Base-by-base conservation (phyloP, 1,139 yeast genomes). In the Taphrina populina region DNA sequence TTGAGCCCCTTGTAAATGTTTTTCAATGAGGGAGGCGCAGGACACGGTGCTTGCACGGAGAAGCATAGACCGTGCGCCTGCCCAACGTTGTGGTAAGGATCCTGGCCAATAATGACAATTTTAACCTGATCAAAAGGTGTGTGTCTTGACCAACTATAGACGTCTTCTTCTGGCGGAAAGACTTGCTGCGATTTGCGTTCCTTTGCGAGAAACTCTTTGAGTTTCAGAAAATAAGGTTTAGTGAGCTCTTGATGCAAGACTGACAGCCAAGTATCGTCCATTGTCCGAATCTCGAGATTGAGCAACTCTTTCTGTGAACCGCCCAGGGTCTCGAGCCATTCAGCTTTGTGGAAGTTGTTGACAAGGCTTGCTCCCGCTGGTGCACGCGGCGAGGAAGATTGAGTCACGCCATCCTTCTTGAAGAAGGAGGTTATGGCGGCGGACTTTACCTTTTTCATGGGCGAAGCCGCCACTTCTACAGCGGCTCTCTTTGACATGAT, bases 31-130 rank as follows among this genome's bases (percentile, higher is more conserved):
- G 99, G 98, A 1, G 99, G 99, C 0, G 95, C 80, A 3, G 74
- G 79, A 1, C 88, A 82, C 2, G 95, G 95, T 30, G 86, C 84
- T 51, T 81, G 75, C 1, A 92, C 98, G 10, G 95, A 84, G 65
- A 92, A 92, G 3, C 98, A 97, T 26, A 92, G 73, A 0, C 99
- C 99, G 66, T 92, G 98, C 0, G 99, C 99, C 68, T 92, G 98
- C 64, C 86, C 85, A 63, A 70, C 71, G 66, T 88, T 88, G 69
- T 94, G 98, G 67, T 92, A 92, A 0, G 99, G 99, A 68, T 92
- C 99, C 68, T 92, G 99, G 1, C 99, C 99, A 43, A 94, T 73
- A 15, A 94, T 76, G 2, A 92, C 77, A 30, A 94, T 94, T 65
- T 81, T 83, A 27, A 90, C 84, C 1, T 77, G 69, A 4, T 80